A percentile compares a stretch with the other conserved stretches of the same genome.
phyloP scores from a whole-genome alignment of 345 rosid species.

The Rhizophora apiculata region DNA sequence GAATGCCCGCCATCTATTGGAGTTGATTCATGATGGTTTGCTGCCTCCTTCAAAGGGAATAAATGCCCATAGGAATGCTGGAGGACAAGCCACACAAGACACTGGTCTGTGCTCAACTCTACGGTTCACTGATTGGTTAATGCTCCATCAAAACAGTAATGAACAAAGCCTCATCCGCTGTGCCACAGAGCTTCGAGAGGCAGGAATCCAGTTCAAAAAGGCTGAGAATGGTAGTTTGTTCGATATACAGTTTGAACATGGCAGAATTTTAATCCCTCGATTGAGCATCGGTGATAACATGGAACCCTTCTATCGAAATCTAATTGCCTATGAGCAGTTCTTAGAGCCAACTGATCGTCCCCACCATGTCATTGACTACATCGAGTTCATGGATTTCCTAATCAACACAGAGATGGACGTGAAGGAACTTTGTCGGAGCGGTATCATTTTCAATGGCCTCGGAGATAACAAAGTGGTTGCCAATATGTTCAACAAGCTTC shows the following conservation, averaged over 20 bases:
- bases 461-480: conserved; percentile 21
- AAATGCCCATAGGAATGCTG: too few species aligned
- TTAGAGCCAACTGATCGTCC: too few species aligned
- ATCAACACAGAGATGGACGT: conserved; percentile 8
- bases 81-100: too few species aligned
- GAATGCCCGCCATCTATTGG: too few species aligned
- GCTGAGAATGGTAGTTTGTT: background rate
- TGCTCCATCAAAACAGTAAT: too few species aligned
- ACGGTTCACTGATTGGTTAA: too few species aligned
- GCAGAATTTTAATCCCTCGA: conserved; percentile 3
- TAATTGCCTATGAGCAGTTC: conserved; percentile 18
- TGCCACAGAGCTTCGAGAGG: conserved; percentile 19
- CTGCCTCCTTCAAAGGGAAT: too few species aligned
- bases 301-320: conserved; percentile 15
- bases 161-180: too few species aligned
- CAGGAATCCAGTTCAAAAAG: conserved; percentile 23
- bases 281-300: background rate
- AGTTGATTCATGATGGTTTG: too few species aligned
- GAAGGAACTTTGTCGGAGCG: conserved; percentile 7
- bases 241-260: conserved; percentile 16
- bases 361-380: conserved; percentile 9
- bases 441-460: background rate
- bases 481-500: conserved; percentile 8
- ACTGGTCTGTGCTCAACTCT: too few species aligned
- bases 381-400: conserved; percentile 15